phyloP scores from a whole-genome alignment of 1,284 basidiomycete species.

The Hemileia vastatrix region DNA sequence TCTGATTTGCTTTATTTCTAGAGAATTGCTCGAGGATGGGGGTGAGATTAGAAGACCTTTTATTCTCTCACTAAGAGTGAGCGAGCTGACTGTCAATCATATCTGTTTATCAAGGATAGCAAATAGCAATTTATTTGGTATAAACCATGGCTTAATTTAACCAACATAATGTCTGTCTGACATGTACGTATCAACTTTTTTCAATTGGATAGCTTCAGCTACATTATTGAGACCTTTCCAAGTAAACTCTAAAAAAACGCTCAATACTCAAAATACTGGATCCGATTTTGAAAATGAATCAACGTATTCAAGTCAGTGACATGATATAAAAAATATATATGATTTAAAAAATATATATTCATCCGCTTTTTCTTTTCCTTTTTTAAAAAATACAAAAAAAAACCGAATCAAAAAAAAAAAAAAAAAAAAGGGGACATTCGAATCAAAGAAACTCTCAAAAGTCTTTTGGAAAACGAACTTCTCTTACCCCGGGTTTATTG shows the following conservation, averaged over 20 bases:
- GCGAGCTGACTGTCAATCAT: background rate
- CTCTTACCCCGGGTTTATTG: slow-evolving; percentile 47
- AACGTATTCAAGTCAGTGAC: slow-evolving; percentile 8
- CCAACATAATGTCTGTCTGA: background rate
- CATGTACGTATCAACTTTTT: background rate
- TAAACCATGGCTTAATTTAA: background rate
- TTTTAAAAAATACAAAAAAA: slow-evolving; percentile 35
- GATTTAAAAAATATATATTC: slow-evolving; percentile 44
- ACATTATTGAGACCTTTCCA: slow-evolving; percentile 10
- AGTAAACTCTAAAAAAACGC: too few species aligned
- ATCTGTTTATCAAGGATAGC: slow-evolving; percentile 3
- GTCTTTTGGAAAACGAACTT: slow-evolving; percentile 49
- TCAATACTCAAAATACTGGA: too few species aligned
- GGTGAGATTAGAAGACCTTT: background rate
- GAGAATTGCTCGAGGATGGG: slow-evolving; percentile 16
- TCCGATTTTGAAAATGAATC: slow-evolving; percentile 28
- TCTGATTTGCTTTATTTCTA: background rate
- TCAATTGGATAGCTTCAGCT: slow-evolving; percentile 16
- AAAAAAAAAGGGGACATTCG: slow-evolving; percentile 48
- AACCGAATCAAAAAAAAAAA: slow-evolving; percentile 31
- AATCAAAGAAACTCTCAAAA: slow-evolving; percentile 48
- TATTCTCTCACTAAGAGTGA: too few species aligned
- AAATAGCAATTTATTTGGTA: slow-evolving; percentile 15
- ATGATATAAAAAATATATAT: background rate
- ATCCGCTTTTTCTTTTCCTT: slow-evolving; percentile 45